A percentile compares a stretch with the other conserved stretches of the same genome.
phyloP scores from a whole-genome alignment of 306 rosid genomes.

The Lathyrus aphaca region DNA sequence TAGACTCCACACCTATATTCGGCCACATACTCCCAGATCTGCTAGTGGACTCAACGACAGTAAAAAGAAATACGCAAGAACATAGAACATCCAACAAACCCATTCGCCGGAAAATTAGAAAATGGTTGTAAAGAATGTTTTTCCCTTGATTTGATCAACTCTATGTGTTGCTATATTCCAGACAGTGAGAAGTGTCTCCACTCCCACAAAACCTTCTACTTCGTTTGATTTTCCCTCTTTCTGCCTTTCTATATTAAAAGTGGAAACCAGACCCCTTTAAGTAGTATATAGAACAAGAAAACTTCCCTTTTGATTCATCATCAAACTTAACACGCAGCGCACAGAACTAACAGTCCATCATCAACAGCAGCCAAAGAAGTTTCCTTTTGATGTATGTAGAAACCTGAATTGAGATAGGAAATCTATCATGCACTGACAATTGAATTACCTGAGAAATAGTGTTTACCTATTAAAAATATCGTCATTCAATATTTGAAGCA shows the following conservation, averaged over 20 bases:
- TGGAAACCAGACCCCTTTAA: constrained; percentile 33
- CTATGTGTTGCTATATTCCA: constrained; percentile 5
- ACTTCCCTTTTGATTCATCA: constrained; percentile 10
- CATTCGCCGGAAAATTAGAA: constrained; percentile 50
- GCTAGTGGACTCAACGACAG: constrained; percentile 66
- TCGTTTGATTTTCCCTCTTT: constrained; percentile 21
- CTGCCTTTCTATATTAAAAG: constrained; percentile 33
- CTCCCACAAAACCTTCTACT: constrained; percentile 25
- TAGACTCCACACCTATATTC: constrained; percentile 52
- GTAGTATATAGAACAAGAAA: constrained; percentile 26
- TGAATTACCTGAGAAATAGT: constrained; percentile 19
- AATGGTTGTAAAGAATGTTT: constrained; percentile 21
- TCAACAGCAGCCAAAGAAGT: constrained; percentile 39
- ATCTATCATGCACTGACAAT: constrained; percentile 44
- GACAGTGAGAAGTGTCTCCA: constrained; percentile 30
- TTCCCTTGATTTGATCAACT: constrained; percentile 13
- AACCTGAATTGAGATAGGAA: constrained; percentile 31
- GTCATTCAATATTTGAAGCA: constrained; percentile 10
- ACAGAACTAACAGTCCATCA: constrained; percentile 32
- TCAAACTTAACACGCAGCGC: constrained; percentile 31
- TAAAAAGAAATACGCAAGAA: constrained; percentile 54
- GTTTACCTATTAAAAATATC: not conserved
- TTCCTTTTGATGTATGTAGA: constrained; percentile 31
- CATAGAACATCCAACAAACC: constrained; percentile 63
- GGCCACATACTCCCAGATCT: constrained; percentile 67